A percentile compares a stretch with the other conserved stretches of the same genome.
Evolutionary conservation across 805 yeast genomes (phyloP).

Genomic region (Scheffersomyces stipitis): DNA sequence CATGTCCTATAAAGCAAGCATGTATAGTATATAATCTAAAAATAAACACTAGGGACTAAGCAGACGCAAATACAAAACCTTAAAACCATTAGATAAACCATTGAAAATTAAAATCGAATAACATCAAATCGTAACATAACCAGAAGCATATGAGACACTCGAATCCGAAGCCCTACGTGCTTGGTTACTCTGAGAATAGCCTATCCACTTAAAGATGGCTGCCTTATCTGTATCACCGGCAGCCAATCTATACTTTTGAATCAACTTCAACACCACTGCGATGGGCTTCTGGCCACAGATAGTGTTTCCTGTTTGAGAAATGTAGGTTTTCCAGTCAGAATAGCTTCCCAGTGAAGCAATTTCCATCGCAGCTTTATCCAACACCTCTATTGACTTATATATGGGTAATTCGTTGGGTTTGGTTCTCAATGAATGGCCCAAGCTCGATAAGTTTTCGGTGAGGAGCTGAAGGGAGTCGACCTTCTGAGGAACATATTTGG

Average conservation of each 20-base stretch:
- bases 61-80: not conserved
- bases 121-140: slow-evolving; percentile 41
- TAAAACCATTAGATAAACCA: not conserved
- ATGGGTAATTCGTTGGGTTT: slow-evolving; percentile 44
- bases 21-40: not conserved
- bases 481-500: slow-evolving; percentile 27
- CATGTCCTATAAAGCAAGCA: not conserved
- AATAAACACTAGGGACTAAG: not conserved
- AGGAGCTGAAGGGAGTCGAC: not conserved
- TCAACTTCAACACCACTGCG: slow-evolving; percentile 54
- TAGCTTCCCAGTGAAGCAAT: slow-evolving; percentile 57
- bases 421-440: not conserved
- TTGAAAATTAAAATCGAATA: not conserved
- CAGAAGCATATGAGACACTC: slow-evolving; percentile 92
- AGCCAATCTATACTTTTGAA: slow-evolving; percentile 37
- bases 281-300: slow-evolving; percentile 92
- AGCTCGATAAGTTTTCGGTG: not conserved
- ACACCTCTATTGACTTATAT: slow-evolving; percentile 65
- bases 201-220: slow-evolving; percentile 63
- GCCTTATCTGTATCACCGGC: slow-evolving; percentile 11
- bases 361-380: slow-evolving; percentile 74
- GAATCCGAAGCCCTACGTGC: slow-evolving; percentile 54
- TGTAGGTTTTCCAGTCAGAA: slow-evolving; percentile 63
- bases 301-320: slow-evolving; percentile 75
- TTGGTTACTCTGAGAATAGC: slow-evolving; percentile 73